Evolutionary conservation across 2,329 filamentous ascomycete genomes (phyloP).

Genomic region (Blumeria hordei): DNA sequence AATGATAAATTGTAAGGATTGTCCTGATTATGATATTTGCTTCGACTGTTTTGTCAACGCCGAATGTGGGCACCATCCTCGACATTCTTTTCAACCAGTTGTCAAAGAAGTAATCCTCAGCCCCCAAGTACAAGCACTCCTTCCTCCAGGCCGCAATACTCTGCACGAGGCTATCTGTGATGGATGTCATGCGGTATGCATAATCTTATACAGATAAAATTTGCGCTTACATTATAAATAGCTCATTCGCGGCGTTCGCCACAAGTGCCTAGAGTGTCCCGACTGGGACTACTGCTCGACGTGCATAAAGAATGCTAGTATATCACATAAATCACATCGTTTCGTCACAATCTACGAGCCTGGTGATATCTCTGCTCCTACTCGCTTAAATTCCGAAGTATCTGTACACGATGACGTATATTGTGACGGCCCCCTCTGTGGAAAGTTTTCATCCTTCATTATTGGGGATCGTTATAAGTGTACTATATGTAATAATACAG

Average conservation of each 20-base stretch:
- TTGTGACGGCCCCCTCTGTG: slow-evolving; percentile 82
- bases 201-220: background rate
- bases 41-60: slow-evolving; percentile 51
- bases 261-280: slow-evolving; percentile 92
- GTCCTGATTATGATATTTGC: slow-evolving; percentile 86
- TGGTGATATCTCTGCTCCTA: slow-evolving; percentile 17
- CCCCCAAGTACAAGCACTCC: slow-evolving; percentile 36
- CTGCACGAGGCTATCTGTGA: slow-evolving; percentile 81
- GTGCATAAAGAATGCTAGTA: slow-evolving; percentile 42
- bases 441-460: slow-evolving; percentile 44
- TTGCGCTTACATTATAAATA: slow-evolving; percentile 11
- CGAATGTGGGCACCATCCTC: slow-evolving; percentile 76
- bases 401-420: slow-evolving; percentile 61
- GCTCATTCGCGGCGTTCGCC: slow-evolving; percentile 66
- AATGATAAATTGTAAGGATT: slow-evolving; percentile 66
- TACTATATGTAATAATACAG: slow-evolving; percentile 77
- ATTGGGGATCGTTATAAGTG: slow-evolving; percentile 86
- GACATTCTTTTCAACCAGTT: slow-evolving; percentile 52
- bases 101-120: slow-evolving; percentile 37
- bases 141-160: slow-evolving; percentile 57
- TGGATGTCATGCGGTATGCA: slow-evolving; percentile 53
- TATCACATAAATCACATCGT: slow-evolving; percentile 59
- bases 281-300: slow-evolving; percentile 87
- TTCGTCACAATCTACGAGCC: slow-evolving; percentile 74
- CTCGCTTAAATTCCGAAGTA: slow-evolving; percentile 20